Evolutionary conservation across 108 stramenopile species (phyloP).

Genomic region (Nitzschia inconspicua): DNA sequence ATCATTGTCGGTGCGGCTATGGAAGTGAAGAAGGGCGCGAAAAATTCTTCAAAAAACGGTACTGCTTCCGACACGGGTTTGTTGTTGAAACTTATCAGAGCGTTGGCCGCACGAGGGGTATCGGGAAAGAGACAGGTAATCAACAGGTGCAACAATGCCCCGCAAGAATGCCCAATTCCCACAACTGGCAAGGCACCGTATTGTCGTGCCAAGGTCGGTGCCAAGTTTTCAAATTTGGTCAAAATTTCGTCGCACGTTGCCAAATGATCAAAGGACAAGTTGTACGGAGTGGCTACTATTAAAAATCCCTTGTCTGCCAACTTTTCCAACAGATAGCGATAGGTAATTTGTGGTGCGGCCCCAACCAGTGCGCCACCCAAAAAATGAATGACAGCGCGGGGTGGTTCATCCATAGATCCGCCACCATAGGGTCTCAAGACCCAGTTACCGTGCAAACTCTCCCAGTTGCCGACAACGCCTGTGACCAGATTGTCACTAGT

Average conservation of each 20-base stretch:
- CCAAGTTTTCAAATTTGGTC: conserved; percentile 76
- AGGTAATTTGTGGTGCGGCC: conserved; percentile 85
- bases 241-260: conserved; percentile 82
- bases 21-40: conserved; percentile 77
- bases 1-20: conserved; percentile 17
- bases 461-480: conserved; percentile 49
- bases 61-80: conserved; percentile 80
- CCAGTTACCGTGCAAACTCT: conserved; percentile 76
- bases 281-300: conserved; percentile 91
- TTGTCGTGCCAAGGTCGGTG: conserved; percentile 63
- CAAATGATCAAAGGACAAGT: conserved; percentile 90
- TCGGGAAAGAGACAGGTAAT: conserved; percentile 90
- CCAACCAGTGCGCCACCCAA: conserved; percentile 90
- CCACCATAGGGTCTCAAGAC: conserved; percentile 51
- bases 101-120: conserved; percentile 89
- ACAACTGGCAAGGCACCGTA: conserved; percentile 92
- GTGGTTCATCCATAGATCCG: conserved; percentile 21
- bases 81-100: conserved; percentile 90
- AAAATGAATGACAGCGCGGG: conserved; percentile 77
- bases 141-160: conserved; percentile 85
- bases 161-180: conserved; percentile 90
- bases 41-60: conserved; percentile 84
- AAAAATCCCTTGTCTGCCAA: conserved; percentile 81
- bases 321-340: conserved; percentile 80
- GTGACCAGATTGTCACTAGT: neutral